phyloP scores from a whole-genome alignment of 2,329 filamentous ascomycete genomes.

The Scedosporium dehoogii region DNA sequence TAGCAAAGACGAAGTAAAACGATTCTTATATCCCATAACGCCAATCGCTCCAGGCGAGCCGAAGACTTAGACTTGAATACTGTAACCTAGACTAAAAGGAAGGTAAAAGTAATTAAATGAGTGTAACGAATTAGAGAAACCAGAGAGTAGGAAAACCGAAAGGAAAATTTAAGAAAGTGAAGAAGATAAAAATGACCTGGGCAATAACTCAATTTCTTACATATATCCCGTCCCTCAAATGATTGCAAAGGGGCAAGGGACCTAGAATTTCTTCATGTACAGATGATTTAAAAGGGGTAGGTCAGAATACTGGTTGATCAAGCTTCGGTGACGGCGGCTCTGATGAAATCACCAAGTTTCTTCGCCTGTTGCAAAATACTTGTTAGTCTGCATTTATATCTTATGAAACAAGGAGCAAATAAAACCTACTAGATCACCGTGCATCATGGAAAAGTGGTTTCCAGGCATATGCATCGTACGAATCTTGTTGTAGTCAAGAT shows the following conservation, averaged over 20 bases:
- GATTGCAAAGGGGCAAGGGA: neutral
- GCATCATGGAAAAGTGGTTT: slow-evolving; percentile 72
- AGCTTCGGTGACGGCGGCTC: slow-evolving; percentile 19
- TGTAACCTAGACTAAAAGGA: too few relatives aligned
- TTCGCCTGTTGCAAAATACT: slow-evolving; percentile 19
- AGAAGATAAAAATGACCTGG: neutral
- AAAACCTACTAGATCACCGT: slow-evolving; percentile 35
- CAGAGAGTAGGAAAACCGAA: neutral
- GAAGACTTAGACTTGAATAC: too few relatives aligned
- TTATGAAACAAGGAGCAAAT: neutral
- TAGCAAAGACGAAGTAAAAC: too few relatives aligned
- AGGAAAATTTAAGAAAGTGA: neutral
- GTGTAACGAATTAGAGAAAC: too few relatives aligned
- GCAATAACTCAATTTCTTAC: neutral
- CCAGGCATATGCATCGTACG: slow-evolving; percentile 57
- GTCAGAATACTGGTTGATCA: neutral
- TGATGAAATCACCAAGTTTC: slow-evolving; percentile 23
- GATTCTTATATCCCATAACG: too few relatives aligned
- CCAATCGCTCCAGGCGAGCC: too few relatives aligned
- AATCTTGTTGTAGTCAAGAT: slow-evolving; percentile 51
- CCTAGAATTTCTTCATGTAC: neutral
- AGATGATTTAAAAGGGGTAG: neutral
- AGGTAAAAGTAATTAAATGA: too few relatives aligned
- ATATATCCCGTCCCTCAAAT: neutral
- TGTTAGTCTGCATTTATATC: slow-evolving; percentile 12